Percentiles rank a stretch among this genome's conserved stretches.
Conservation (phyloP, 2,329 filamentous ascomycete species). For the Colletotrichum sp. region DNA sequence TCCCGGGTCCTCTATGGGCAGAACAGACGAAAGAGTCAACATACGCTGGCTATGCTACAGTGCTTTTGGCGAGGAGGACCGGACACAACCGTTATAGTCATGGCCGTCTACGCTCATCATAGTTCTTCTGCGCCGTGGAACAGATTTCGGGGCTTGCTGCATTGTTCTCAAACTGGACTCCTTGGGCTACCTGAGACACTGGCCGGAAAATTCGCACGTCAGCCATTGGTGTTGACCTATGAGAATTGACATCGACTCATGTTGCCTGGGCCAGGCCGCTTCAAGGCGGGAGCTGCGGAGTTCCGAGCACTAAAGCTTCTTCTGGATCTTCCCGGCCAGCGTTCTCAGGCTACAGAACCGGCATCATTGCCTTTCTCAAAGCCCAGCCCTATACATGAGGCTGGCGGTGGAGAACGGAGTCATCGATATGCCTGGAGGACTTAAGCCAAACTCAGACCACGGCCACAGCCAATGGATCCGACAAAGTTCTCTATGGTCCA, state of each 20-base stretch:
- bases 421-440: background rate
- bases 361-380: background rate
- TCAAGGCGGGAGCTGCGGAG: background rate
- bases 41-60: background rate
- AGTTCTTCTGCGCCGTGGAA: background rate
- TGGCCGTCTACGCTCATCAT: background rate
- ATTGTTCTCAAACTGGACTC: background rate
- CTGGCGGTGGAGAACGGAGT: too few relatives aligned
- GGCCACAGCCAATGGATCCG: background rate
- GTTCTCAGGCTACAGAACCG: background rate
- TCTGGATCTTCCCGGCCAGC: background rate
- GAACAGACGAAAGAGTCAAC: background rate
- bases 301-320: fast-evolving
- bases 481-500: background rate
- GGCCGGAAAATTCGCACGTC: background rate
- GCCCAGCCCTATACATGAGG: too few relatives aligned
- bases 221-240: background rate
- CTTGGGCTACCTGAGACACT: background rate
- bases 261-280: background rate
- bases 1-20: background rate
- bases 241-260: background rate
- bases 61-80: background rate
- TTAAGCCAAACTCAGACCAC: background rate
- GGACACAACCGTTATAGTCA: background rate
- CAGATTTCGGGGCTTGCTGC: background rate